Evolutionary conservation across 1,139 yeast species (phyloP).

Genomic region (Magnusiomyces sp.): DNA sequence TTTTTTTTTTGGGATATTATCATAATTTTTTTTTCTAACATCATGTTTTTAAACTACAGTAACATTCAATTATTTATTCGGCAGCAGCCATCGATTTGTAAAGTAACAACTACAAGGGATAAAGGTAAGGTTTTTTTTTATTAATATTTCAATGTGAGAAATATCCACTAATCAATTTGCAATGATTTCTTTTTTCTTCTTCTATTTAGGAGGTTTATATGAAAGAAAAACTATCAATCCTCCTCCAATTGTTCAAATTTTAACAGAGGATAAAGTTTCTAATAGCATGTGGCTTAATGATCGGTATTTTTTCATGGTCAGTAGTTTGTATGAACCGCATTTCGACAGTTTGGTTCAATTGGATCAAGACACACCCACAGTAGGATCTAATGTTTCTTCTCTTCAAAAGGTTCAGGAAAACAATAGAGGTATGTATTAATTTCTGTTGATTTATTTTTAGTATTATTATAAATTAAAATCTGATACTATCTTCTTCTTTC

Average conservation of each 20-base stretch:
- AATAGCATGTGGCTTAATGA: slow-evolving; percentile 18
- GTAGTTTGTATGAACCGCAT: slow-evolving; percentile 16
- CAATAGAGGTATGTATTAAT: slow-evolving; percentile 13
- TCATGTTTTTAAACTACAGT: too few species aligned
- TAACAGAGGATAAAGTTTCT: slow-evolving; percentile 17
- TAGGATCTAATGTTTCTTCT: slow-evolving; percentile 20
- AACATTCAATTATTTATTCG: slow-evolving; percentile 11
- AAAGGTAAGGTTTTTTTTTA: slow-evolving; percentile 10
- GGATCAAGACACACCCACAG: slow-evolving; percentile 16
- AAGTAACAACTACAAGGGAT: slow-evolving; percentile 12
- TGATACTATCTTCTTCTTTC: too few species aligned
- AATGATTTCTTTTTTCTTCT: not conserved
- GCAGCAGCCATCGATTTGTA: slow-evolving; percentile 13
- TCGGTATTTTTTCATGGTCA: slow-evolving; percentile 20
- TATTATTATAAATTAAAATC: too few species aligned
- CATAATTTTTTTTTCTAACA: not conserved
- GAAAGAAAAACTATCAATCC: slow-evolving; percentile 21
- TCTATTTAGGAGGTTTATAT: slow-evolving; percentile 12
- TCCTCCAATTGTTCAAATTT: slow-evolving; percentile 20
- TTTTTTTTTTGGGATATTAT: not conserved
- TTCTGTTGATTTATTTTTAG: not conserved
- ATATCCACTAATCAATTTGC: not conserved
- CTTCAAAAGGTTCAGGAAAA: slow-evolving; percentile 20
- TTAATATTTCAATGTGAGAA: not conserved
- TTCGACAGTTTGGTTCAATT: slow-evolving; percentile 12